These are phyloP conservation scores for Sechiopsis laciniata DNA, from an alignment of 306 rosid species.

Conservation along the genomic window DNA sequence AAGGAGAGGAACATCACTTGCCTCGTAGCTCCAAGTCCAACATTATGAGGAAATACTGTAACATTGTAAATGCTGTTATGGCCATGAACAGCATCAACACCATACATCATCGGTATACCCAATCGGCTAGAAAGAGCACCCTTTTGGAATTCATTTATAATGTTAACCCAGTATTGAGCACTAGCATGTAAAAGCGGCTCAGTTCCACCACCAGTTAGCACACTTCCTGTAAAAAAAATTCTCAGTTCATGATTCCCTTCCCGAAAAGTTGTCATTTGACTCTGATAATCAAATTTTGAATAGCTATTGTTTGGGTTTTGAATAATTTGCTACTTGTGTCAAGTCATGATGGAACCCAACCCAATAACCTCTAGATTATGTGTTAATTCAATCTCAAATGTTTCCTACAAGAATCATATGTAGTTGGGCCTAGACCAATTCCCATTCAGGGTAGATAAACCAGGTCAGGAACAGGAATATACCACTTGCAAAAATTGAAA, in stretches of 20 bases:
- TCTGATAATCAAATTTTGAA: background rate
- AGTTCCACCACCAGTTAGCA: conserved; percentile 90
- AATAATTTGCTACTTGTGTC: too few species aligned
- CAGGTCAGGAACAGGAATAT: too few species aligned
- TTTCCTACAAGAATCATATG: background rate
- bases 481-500: background rate
- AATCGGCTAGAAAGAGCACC: conserved; percentile 71
- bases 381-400: background rate
- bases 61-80: conserved; percentile 85
- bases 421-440: background rate
- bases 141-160: conserved; percentile 76
- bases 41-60: conserved; percentile 85
- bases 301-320: background rate
- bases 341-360: background rate
- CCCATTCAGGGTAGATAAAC: too few species aligned
- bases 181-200: conserved; percentile 75
- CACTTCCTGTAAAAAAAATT: conserved; percentile 59
- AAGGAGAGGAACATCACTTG: conserved; percentile 31
- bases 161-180: conserved; percentile 79
- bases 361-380: background rate
- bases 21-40: conserved; percentile 96
- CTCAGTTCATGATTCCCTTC: background rate
- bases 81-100: conserved; percentile 96
- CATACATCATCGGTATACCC: conserved; percentile 88
- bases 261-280: background rate